phyloP scores from a whole-genome alignment of 1,284 basidiomycete species.

The Irpex sp. region DNA sequence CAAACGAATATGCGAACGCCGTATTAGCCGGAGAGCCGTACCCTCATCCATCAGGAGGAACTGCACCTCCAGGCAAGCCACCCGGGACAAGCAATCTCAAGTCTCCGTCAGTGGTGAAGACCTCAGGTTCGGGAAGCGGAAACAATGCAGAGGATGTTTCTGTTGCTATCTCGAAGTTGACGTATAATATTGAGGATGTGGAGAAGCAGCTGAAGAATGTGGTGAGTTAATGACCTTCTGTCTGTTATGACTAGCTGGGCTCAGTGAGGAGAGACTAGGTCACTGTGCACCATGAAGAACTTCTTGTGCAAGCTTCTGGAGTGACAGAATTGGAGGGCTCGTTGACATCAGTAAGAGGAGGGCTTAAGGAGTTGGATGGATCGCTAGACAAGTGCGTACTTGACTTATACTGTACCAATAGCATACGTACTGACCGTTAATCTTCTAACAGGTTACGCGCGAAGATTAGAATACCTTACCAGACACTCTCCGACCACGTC shows the following conservation, averaged over 20 bases:
- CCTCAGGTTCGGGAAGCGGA: not conserved
- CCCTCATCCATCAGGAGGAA: constrained; percentile 25
- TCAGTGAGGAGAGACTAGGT: constrained; percentile 37
- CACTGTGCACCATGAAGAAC: constrained; percentile 67
- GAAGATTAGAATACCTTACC: constrained; percentile 83
- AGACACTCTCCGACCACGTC: constrained; percentile 68
- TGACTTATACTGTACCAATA: not conserved
- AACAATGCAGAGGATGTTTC: constrained; percentile 67
- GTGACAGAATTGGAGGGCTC: constrained; percentile 63
- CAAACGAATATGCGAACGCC: constrained; percentile 86
- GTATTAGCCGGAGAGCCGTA: constrained; percentile 80
- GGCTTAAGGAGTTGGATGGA: constrained; percentile 62
- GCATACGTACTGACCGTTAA: not conserved
- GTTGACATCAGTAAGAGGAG: constrained; percentile 56
- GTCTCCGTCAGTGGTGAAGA: not conserved
- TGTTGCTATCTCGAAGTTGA: constrained; percentile 80
- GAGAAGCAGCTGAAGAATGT: constrained; percentile 82
- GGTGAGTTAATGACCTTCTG: constrained; percentile 41
- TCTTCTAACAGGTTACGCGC: constrained; percentile 56
- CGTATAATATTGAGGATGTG: constrained; percentile 83
- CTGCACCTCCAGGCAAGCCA: not conserved
- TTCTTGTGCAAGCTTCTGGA: constrained; percentile 69
- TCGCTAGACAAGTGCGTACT: constrained; percentile 64
- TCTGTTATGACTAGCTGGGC: not conserved
- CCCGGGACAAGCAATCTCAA: not conserved